Evolutionary conservation across 1,284 basidiomycete genomes (phyloP), one percentile per base, ranked within the genome.

Genomic region (Sutorius eximius): DNA sequence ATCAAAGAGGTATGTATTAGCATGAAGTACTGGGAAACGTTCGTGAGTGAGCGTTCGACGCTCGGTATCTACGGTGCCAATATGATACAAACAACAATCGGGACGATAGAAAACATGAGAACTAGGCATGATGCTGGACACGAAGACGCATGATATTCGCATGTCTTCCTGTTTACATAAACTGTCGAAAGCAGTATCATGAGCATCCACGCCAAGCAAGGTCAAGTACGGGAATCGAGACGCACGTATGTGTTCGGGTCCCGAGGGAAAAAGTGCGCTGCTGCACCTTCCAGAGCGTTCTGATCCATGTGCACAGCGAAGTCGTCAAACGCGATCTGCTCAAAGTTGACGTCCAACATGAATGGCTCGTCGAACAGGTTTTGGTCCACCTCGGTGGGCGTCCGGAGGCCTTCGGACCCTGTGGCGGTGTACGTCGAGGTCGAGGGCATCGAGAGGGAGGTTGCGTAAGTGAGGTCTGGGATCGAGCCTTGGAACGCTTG

Each of bases 351-450:
- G 51, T 69, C 67, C 53, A 69, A 47, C 57, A 65, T 63, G 57
- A 68, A 71, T 36, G 67, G 69, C 45, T 59, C 67, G 49, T 68
- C 67, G 41, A 70, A 69, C 32, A 66, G 24, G 46, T 57, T 66
- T 52, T 70, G 69, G 10, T 70, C 62, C 30, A 33, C 32, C 18
- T 49, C 52, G 0, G 44, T 29, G 5, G 60, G 27, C 20, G 49
- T 27, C 49, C 43, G 55, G 10, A 30, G 20, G 1, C n/a, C 30
- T 8, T 55, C 52, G 5, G 53, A 24, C 33, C 34, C 16, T 37
- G 56, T 18, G 16, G 43, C 0, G 7, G 48, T 7, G 22, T 57
- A 50, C 43, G 41, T 29, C 0, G 56, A n/a, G 7, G 55, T 29
- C 0, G 56, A n/a, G 7, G 55, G 24, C 34, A 45, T 27, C 9